Conservation (phyloP, 805 yeast genomes). For the Kluyveromyces nonfermentans region DNA sequence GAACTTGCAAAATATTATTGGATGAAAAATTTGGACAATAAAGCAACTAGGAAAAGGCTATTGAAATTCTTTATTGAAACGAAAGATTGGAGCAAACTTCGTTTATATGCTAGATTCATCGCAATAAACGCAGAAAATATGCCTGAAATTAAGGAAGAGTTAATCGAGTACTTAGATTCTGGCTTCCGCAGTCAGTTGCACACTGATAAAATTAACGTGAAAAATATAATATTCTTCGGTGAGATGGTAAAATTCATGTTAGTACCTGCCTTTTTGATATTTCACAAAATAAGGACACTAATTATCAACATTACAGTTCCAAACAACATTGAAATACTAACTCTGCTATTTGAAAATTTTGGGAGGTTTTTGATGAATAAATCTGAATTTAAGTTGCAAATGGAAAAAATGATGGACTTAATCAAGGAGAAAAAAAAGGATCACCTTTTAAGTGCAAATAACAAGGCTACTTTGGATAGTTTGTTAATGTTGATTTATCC, state of each 20-base stretch:
- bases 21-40: conserved; percentile 47
- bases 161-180: conserved; percentile 45
- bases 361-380: conserved; percentile 55
- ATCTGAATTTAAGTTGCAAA: conserved; percentile 47
- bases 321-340: conserved; percentile 58
- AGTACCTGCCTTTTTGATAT: conserved; percentile 59
- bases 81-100: conserved; percentile 37
- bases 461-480: conserved; percentile 49
- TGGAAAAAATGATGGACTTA: conserved; percentile 53
- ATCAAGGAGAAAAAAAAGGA: conserved; percentile 42
- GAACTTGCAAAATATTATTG: conserved; percentile 40
- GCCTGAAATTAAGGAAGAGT: conserved; percentile 41
- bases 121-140: conserved; percentile 46
- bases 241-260: conserved; percentile 72
- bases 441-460: conserved; percentile 41
- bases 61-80: conserved; percentile 45
- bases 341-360: conserved; percentile 62
- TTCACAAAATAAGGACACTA: conserved; percentile 61
- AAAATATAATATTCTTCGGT: conserved; percentile 51
- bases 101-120: conserved; percentile 55
- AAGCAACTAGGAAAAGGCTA: conserved; percentile 59
- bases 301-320: conserved; percentile 43
- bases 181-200: conserved; percentile 54
- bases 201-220: conserved; percentile 42
- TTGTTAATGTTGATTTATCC: conserved; percentile 48